These are phyloP conservation scores for Pilatotrama ljubarskyi DNA, from an alignment of 768 basidiomycete genomes.

Conservation along the genomic window DNA sequence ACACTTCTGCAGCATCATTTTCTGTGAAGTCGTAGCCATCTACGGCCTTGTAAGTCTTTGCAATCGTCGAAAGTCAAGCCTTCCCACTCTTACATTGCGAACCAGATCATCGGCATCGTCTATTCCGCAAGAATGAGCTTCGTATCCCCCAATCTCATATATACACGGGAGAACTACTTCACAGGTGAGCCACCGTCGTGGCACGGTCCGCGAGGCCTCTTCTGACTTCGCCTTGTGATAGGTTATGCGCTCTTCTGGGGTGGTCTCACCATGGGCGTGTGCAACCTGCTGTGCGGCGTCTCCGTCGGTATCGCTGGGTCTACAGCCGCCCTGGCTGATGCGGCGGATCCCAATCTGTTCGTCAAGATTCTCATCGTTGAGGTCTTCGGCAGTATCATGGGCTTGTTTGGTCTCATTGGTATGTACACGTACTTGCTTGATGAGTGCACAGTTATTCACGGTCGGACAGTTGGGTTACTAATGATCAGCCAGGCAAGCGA, in stretches of 20 bases:
- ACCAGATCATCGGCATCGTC: conserved; percentile 92
- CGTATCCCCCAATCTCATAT: conserved; percentile 66
- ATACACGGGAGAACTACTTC: conserved; percentile 88
- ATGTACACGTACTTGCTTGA: conserved; percentile 37
- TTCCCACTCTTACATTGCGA: conserved; percentile 5
- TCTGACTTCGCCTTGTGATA: too few relatives aligned
- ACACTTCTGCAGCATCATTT: conserved; percentile 74
- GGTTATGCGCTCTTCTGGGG: conserved; percentile 97
- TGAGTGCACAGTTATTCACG: conserved; percentile 3
- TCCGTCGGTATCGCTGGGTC: conserved; percentile 95
- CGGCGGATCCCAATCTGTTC: conserved; percentile 91
- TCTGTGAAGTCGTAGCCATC: conserved; percentile 99
- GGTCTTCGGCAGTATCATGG: conserved; percentile 89
- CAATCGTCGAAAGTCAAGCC: neutral
- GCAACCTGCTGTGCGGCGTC: conserved; percentile 93
- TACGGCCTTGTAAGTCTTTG: conserved; percentile 80
- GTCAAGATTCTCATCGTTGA: conserved; percentile 98
- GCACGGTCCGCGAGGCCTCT: too few relatives aligned
- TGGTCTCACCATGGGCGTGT: conserved; percentile 89
- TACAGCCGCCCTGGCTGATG: conserved; percentile 93
- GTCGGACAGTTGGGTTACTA: conserved; percentile 67
- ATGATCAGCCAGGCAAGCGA: conserved; percentile 68
- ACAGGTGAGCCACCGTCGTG: conserved; percentile 59
- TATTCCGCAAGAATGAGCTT: conserved; percentile 78
- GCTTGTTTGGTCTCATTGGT: conserved; percentile 93